These are phyloP conservation scores for Coriaria nepalensis DNA, from an alignment of 306 rosid species.

Conservation along the genomic window DNA sequence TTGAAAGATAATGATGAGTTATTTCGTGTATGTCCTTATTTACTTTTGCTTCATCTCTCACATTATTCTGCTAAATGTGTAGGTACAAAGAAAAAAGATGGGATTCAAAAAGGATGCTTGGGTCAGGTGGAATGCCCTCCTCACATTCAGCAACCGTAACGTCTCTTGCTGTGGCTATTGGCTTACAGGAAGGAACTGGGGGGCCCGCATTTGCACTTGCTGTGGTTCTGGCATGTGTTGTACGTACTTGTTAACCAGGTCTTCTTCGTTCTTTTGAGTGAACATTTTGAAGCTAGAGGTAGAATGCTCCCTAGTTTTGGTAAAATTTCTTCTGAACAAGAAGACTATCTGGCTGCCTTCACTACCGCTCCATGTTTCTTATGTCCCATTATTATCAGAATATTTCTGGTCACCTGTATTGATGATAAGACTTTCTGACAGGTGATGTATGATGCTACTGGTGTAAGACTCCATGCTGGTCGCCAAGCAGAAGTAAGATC, in stretches of 20 bases:
- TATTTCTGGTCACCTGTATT: not conserved
- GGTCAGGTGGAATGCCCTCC: conserved; percentile 46
- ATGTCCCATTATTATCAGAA: not conserved
- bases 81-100: conserved; percentile 42
- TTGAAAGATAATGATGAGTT: not conserved
- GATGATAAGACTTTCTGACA: conserved; percentile 12
- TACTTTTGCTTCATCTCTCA: not conserved
- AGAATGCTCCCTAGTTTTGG: too few relatives aligned
- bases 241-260: conserved; percentile 31
- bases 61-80: conserved; percentile 12
- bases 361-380: too few relatives aligned
- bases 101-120: conserved; percentile 42
- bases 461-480: conserved; percentile 41
- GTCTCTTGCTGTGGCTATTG: conserved; percentile 28
- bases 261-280: conserved; percentile 24
- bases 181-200: conserved; percentile 28
- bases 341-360: too few relatives aligned
- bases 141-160: conserved; percentile 37
- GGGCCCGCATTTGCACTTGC: conserved; percentile 36
- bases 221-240: conserved; percentile 39
- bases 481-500: conserved; percentile 41
- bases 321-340: too few relatives aligned
- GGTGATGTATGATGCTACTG: conserved; percentile 47
- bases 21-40: not conserved
- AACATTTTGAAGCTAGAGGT: conserved; percentile 1